phyloP scores from a whole-genome alignment of 352 stramenopile genomes.

The Phytophthora capsici region DNA sequence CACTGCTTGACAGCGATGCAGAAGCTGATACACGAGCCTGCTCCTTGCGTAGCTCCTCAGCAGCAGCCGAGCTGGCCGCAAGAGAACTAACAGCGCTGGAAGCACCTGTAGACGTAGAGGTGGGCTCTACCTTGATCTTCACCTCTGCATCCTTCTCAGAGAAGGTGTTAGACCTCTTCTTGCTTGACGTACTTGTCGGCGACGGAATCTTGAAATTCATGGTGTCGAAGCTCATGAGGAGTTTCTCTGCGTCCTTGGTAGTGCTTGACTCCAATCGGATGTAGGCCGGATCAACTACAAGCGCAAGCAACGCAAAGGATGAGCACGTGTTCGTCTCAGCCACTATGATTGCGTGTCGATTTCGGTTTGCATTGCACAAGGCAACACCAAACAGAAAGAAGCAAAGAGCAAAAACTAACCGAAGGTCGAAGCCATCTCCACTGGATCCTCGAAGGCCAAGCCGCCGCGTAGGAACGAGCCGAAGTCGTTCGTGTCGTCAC shows the following conservation, averaged over 20 bases:
- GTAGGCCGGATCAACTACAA: conserved; percentile 60
- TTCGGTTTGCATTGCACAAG: conserved; percentile 39
- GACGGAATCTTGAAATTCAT: conserved; percentile 87
- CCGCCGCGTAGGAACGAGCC: conserved; percentile 64
- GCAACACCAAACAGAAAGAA: conserved; percentile 48
- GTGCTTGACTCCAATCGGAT: conserved; percentile 48
- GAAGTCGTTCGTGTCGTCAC: conserved; percentile 69
- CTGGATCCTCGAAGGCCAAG: conserved; percentile 55
- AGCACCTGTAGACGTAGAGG: not conserved
- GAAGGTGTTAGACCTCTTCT: conserved; percentile 55
- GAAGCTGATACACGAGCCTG: conserved; percentile 29
- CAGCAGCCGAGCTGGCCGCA: conserved; percentile 26
- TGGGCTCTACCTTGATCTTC: conserved; percentile 11
- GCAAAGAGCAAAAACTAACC: conserved; percentile 68
- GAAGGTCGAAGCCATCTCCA: conserved; percentile 71
- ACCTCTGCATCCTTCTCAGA: conserved; percentile 34
- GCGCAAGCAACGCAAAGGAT: conserved; percentile 41
- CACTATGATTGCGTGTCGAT: conserved; percentile 37
- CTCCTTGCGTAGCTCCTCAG: conserved; percentile 51
- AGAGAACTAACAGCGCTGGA: conserved; percentile 35
- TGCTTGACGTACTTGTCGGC: conserved; percentile 66
- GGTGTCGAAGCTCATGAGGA: conserved; percentile 90
- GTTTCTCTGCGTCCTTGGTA: conserved; percentile 73
- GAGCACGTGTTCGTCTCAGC: conserved; percentile 46
- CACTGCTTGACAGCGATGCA: conserved; percentile 34